Evolutionary conservation across 768 basidiomycete genomes (phyloP).

Genomic region (Pleurotus djamor): DNA sequence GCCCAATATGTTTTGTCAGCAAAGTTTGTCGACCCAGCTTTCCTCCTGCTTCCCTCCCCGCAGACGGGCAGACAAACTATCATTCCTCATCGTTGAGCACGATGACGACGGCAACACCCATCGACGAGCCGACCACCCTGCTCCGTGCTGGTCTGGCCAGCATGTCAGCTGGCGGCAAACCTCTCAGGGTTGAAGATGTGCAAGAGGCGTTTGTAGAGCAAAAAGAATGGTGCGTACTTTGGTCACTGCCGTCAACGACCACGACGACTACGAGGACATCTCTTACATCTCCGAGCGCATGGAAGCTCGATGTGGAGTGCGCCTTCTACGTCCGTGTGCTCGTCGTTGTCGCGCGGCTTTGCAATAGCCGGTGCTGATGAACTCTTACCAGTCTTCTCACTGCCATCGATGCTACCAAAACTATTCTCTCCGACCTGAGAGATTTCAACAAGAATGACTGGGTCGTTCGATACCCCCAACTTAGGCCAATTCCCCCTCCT

Average conservation of each 20-base stretch:
- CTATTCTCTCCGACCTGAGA: conserved; percentile 67
- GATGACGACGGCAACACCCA: not conserved
- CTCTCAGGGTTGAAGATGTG: conserved; percentile 64
- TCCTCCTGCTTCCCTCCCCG: not conserved
- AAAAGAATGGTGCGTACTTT: conserved; percentile 63
- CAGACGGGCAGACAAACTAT: not conserved
- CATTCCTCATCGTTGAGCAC: not conserved
- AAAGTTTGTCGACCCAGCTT: not conserved
- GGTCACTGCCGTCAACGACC: not conserved
- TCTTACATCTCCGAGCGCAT: too few species aligned
- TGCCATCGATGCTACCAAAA: conserved; percentile 73
- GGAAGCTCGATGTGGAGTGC: too few species aligned
- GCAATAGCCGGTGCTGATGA: not conserved
- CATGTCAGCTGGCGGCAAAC: conserved; percentile 29
- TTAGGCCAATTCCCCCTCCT: conserved; percentile 26
- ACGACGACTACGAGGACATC: not conserved
- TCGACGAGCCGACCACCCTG: not conserved
- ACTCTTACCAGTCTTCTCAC: conserved; percentile 54
- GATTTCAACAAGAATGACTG: conserved; percentile 85
- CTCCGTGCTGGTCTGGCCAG: not conserved
- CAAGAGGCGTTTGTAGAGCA: conserved; percentile 75
- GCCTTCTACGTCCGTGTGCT: conserved; percentile 6
- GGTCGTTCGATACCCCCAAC: conserved; percentile 86
- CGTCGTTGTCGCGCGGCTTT: not conserved
- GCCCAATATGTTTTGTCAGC: not conserved